Evolutionary conservation across 129 eudicot species (phyloP), one percentile per base, ranked within the genome.

Genomic region (Flaveria ramosissima): DNA sequence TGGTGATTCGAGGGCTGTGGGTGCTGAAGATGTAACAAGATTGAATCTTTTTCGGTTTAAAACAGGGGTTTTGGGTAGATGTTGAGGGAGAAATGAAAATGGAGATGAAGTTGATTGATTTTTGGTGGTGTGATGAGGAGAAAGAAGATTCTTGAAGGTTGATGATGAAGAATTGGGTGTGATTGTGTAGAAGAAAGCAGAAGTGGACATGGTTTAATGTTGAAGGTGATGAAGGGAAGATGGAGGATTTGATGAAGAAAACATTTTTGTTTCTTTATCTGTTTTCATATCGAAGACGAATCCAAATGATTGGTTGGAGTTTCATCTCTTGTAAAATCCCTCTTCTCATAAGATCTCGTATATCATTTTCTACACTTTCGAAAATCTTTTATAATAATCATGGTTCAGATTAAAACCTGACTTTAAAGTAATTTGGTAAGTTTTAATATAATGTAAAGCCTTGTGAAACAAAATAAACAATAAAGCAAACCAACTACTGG

Each of bases 71-170:
- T 85, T 46, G 20, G 84, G 30, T 68, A 60, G 72, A 72, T 75
- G 51, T 21, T 70, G 53, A 45, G 86, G 85, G 39, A 75, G 61
- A 48, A 86, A 82, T 21, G 82, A 53, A 80, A 55, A 55, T 50
- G 86, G 88, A 23, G 61, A 13, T 85, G 92, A 80, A 43, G 30
- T 89, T 77, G 82, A 79, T 89, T 89, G 96, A 70, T 83, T n/a
- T 73, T 82, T 77, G 17, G 26, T 82, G 55, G 80, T 80, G 72
- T 84, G 67, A 13, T 83, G 50, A 36, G 89, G 73, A 41, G 83
- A 61, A 64, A 83, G 60, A 0, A 85, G 86, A 43, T 78, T 77
- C 68, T 78, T 81, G 73, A 84, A 83, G 73, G 83, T 48, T 76
- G 80, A 43, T 71, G 87, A 63, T 64, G 92, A 79, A 21, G 88